phyloP scores from a whole-genome alignment of 129 eudicot species.

The Chrysanthemum seticuspe region DNA sequence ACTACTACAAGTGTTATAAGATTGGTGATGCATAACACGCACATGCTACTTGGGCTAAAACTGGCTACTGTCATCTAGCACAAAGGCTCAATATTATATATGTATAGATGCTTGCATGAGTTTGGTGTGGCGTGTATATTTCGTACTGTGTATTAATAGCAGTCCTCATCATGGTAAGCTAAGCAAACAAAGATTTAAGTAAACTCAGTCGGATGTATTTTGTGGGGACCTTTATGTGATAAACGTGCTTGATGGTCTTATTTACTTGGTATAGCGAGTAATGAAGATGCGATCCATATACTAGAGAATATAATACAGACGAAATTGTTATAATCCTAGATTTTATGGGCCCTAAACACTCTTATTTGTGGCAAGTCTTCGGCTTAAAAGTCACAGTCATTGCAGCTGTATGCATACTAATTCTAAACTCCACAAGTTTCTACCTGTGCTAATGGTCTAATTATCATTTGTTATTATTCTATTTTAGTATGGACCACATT shows the following conservation, averaged over 20 bases:
- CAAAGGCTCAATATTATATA: too few species aligned
- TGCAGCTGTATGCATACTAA: constrained; percentile 7
- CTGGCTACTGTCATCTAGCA: too few species aligned
- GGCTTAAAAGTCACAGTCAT: constrained; percentile 5
- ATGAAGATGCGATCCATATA: constrained; percentile 6
- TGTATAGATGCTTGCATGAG: too few species aligned
- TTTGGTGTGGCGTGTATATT: too few species aligned
- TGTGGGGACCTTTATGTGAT: neutral
- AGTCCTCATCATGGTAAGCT: too few species aligned
- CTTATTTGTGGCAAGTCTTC: constrained; percentile 2
- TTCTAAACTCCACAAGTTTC: constrained; percentile 18
- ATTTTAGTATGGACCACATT: constrained; percentile 36
- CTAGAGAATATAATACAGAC: neutral
- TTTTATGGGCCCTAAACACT: neutral
- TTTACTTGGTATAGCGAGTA: neutral
- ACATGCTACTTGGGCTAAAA: too few species aligned
- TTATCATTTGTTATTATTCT: constrained; percentile 35
- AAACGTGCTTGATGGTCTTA: neutral
- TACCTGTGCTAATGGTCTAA: constrained; percentile 20
- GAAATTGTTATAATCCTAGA: neutral
- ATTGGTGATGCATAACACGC: too few species aligned
- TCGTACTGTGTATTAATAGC: too few species aligned
- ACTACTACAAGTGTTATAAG: too few species aligned
- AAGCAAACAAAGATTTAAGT: too few species aligned
- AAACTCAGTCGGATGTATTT: neutral